Evolutionary conservation across 108 stramenopile species (phyloP).

Genomic region (Chaetoceros muelleri): DNA sequence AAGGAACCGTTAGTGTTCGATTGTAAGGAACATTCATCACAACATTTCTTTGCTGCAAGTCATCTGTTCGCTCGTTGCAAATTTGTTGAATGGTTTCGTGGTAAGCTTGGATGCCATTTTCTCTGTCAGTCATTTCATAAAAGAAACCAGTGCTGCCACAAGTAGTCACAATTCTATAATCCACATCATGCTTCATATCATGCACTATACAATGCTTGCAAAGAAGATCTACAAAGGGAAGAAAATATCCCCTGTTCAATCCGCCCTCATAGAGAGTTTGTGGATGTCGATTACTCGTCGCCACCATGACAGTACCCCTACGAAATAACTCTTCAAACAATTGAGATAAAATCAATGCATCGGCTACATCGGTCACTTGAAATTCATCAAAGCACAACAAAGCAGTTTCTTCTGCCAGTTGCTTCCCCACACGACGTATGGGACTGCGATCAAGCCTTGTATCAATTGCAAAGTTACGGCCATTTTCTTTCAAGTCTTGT

Average conservation of each 20-base stretch:
- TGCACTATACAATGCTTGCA: conserved; percentile 71
- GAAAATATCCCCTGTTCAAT: conserved; percentile 89
- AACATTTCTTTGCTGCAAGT: neutral
- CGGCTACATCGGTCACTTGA: conserved; percentile 97
- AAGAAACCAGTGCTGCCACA: conserved; percentile 13
- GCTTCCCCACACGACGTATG: conserved; percentile 45
- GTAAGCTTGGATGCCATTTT: conserved; percentile 3
- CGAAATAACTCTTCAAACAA: conserved; percentile 61
- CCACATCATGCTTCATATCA: conserved; percentile 37
- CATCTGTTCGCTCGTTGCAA: neutral
- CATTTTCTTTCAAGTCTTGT: conserved; percentile 31
- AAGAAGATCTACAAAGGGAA: conserved; percentile 85
- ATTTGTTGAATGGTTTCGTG: neutral
- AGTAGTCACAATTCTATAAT: conserved; percentile 35
- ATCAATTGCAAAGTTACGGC: conserved; percentile 56
- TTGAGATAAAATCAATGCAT: conserved; percentile 82
- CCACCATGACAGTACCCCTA: conserved; percentile 76
- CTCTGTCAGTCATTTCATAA: conserved; percentile 4
- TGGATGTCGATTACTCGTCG: conserved; percentile 94
- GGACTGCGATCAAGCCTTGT: conserved; percentile 47
- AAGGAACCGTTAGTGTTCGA: conserved; percentile 27
- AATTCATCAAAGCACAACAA: conserved; percentile 99
- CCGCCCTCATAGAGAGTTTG: conserved; percentile 91
- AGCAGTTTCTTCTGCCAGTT: conserved; percentile 42
- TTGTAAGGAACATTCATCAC: conserved; percentile 29